These are phyloP conservation scores for Neopestalotiopsis sp. DNA, from an alignment of 2,329 filamentous ascomycete species.

Conservation along the genomic window DNA sequence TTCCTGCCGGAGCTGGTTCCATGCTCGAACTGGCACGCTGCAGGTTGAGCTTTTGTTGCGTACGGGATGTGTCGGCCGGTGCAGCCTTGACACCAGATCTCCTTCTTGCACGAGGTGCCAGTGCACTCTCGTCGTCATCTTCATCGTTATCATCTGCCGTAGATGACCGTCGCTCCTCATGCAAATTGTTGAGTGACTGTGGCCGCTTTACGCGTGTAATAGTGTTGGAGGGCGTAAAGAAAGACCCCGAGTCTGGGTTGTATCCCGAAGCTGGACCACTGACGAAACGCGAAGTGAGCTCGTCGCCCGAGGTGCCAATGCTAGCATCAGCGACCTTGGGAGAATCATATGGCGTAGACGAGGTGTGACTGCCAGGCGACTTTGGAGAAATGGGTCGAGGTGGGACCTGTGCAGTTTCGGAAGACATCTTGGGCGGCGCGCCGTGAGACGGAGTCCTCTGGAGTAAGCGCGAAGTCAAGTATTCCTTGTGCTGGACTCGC, in stretches of 20 bases:
- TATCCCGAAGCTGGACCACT: conserved; percentile 54
- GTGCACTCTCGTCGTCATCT: conserved; percentile 48
- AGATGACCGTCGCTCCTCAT: conserved; percentile 33
- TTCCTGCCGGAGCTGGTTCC: conserved; percentile 60
- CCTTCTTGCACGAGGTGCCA: conserved; percentile 50
- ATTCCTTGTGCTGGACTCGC: conserved; percentile 61
- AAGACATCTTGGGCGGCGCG: conserved; percentile 68
- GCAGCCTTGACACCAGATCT: conserved; percentile 44
- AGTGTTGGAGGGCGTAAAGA: conserved; percentile 46
- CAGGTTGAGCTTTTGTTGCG: conserved; percentile 77
- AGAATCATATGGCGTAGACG: conserved; percentile 43
- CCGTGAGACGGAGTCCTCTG: conserved; percentile 67
- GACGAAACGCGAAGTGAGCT: conserved; percentile 66
- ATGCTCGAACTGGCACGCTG: conserved; percentile 76
- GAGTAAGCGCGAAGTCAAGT: conserved; percentile 70
- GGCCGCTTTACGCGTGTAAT: conserved; percentile 43
- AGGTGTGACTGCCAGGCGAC: conserved; percentile 43
- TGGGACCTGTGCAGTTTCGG: conserved; percentile 58
- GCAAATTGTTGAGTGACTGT: conserved; percentile 46
- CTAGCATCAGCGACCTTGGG: conserved; percentile 27
- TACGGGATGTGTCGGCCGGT: conserved; percentile 65
- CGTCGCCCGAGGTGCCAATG: conserved; percentile 34
- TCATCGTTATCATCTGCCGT: conserved; percentile 39
- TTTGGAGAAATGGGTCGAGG: conserved; percentile 40
- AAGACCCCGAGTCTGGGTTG: conserved; percentile 55